phyloP scores from a whole-genome alignment of 164 flowering plant genomes.

The Piper betle region DNA sequence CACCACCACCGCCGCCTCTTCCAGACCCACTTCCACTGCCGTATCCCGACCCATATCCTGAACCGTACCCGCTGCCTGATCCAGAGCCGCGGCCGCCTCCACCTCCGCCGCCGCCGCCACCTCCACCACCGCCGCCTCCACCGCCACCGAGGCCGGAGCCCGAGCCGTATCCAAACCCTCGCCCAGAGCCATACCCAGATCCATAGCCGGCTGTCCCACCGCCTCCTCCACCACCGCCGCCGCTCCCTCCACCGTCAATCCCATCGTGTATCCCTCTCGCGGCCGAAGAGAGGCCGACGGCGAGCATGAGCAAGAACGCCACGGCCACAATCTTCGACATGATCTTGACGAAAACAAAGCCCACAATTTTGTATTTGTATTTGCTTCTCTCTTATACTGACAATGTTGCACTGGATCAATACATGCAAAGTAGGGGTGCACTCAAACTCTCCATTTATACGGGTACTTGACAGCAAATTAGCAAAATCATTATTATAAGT shows the following conservation, averaged over 20 bases:
- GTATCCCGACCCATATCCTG: neutral
- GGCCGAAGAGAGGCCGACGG: slow-evolving; percentile 1
- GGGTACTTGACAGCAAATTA: no score
- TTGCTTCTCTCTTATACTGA: no score
- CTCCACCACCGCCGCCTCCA: neutral
- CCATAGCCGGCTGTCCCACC: slow-evolving; percentile 1
- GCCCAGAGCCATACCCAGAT: slow-evolving; percentile 2
- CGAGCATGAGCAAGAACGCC: slow-evolving; percentile 1
- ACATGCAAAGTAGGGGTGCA: no score
- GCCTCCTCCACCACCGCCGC: slow-evolving; percentile 2
- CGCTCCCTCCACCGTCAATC: neutral
- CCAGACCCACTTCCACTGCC: neutral
- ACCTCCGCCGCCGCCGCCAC: neutral
- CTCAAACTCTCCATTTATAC: no score
- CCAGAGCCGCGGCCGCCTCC: neutral
- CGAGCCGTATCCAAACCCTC: neutral
- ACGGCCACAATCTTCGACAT: neutral
- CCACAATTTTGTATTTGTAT: neutral
- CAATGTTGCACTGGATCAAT: no score
- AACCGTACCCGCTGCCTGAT: neutral
- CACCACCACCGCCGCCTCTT: neutral
- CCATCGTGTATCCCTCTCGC: neutral
- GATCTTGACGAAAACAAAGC: neutral
- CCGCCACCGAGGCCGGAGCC: neutral
- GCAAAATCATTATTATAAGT: no score